These are phyloP conservation scores for Potentilla sterilis DNA, from an alignment of 306 rosid genomes.

Conservation along the genomic window DNA sequence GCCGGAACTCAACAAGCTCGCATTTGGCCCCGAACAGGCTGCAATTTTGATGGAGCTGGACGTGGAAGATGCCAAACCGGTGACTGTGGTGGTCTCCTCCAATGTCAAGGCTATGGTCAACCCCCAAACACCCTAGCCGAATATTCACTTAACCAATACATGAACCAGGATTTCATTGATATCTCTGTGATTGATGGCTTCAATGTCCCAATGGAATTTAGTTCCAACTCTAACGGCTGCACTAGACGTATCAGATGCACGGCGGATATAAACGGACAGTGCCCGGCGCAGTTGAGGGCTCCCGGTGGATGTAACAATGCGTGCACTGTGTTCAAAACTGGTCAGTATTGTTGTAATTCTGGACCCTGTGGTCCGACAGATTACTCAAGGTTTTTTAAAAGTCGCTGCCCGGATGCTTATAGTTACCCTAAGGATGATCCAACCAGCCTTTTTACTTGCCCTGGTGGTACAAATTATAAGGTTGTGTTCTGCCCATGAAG, in stretches of 20 bases:
- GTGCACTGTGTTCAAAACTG: neutral
- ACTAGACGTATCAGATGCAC: neutral
- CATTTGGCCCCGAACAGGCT: neutral
- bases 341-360: neutral
- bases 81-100: neutral
- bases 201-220: neutral
- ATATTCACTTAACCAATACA: neutral
- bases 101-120: neutral
- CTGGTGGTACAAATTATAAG: neutral
- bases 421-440: neutral
- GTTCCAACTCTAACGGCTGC: neutral
- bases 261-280: neutral
- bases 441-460: neutral
- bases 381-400: neutral
- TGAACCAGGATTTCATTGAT: neutral
- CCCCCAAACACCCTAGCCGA: slow-evolving; percentile 1
- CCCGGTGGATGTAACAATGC: neutral
- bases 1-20: neutral
- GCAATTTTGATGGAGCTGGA: neutral
- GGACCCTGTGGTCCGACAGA: neutral
- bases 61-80: neutral
- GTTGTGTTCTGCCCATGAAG: neutral
- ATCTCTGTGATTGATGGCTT: neutral
- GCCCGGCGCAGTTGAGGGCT: neutral
- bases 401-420: neutral